Percentiles rank a stretch among this genome's conserved stretches.
Evolutionary conservation across 768 basidiomycete genomes (phyloP).

Genomic region (Tricholoma matsutake): DNA sequence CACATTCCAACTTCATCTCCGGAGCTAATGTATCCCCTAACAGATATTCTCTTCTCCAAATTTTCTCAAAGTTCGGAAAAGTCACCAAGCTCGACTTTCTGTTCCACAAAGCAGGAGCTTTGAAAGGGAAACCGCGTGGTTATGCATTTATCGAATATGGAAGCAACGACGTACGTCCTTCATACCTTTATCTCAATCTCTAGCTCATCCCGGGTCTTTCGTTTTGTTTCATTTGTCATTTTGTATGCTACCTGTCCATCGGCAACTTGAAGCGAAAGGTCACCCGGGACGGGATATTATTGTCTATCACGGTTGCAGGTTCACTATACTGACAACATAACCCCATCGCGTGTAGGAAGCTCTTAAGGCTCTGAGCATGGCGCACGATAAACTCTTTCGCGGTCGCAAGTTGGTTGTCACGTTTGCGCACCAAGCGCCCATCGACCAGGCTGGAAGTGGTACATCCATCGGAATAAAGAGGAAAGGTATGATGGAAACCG

Average conservation of each 20-base stretch:
- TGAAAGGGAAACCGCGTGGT: constrained; percentile 91
- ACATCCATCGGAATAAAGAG: constrained; percentile 25
- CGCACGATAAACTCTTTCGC: constrained; percentile 78
- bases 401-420: constrained; percentile 92
- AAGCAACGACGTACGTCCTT: constrained; percentile 68
- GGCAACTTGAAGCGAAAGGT: constrained; percentile 9
- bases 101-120: constrained; percentile 88
- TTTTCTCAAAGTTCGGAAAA: constrained; percentile 91
- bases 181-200: constrained; percentile 9
- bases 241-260: constrained; percentile 8
- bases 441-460: constrained; percentile 31
- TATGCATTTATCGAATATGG: constrained; percentile 93
- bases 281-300: constrained; percentile 18
- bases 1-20: not conserved
- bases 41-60: constrained; percentile 84
- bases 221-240: constrained; percentile 14
- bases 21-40: not conserved
- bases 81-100: constrained; percentile 91
- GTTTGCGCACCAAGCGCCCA: constrained; percentile 81
- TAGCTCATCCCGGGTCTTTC: constrained; percentile 50
- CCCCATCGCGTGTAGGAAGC: constrained; percentile 65
- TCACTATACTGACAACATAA: constrained; percentile 10
- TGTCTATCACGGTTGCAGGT: not conserved
- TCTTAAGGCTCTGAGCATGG: constrained; percentile 63
- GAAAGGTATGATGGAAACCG: constrained; percentile 50